Evolutionary conservation across 768 basidiomycete species (phyloP).

Genomic region (Xanthoconium purpureum): DNA sequence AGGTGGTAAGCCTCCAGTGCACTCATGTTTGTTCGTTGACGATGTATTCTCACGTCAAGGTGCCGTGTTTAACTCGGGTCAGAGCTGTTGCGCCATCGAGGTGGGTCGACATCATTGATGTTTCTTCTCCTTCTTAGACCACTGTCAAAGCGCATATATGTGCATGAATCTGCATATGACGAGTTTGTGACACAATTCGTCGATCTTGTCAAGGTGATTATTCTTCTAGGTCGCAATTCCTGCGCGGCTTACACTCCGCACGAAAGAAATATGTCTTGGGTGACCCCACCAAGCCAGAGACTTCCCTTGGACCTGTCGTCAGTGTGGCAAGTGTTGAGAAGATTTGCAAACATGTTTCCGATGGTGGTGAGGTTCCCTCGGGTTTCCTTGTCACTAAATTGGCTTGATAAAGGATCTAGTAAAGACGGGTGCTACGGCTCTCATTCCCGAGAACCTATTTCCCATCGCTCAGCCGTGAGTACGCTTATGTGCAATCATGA

Average conservation of each 20-base stretch:
- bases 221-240: neutral
- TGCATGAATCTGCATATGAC: conserved; percentile 81
- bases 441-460: conserved; percentile 69
- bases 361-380: conserved; percentile 58
- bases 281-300: conserved; percentile 71
- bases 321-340: conserved; percentile 79
- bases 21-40: neutral
- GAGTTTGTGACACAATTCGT: conserved; percentile 73
- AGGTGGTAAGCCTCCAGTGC: conserved; percentile 58
- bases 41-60: conserved; percentile 40
- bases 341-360: conserved; percentile 82
- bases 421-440: conserved; percentile 70
- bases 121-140: neutral
- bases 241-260: neutral
- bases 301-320: conserved; percentile 90
- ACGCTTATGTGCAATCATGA: neutral
- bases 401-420: conserved; percentile 40
- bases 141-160: conserved; percentile 75
- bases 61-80: conserved; percentile 95
- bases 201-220: conserved; percentile 62
- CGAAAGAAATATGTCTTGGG: conserved; percentile 76
- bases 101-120: conserved; percentile 36
- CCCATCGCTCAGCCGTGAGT: conserved; percentile 65
- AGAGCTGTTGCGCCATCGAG: conserved; percentile 94
- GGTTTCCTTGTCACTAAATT: neutral